These are phyloP conservation scores for Saccharum officinarum DNA, from an alignment of 176 grass and related monocot genomes.

Conservation along the genomic window DNA sequence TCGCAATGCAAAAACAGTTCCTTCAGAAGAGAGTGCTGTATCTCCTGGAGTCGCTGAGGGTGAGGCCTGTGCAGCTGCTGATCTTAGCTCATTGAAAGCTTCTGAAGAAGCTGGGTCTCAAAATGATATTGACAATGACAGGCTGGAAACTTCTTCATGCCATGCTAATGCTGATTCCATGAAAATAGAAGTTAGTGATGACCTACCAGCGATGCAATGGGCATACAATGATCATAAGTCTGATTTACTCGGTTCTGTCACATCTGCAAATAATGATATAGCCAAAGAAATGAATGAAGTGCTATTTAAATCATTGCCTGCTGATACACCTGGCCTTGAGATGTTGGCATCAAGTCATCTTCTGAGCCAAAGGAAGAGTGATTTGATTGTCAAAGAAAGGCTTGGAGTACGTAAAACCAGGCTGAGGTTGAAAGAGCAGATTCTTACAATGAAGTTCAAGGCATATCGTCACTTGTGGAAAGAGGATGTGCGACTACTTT, in stretches of 20 bases:
- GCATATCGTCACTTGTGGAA: constrained; percentile 76
- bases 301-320: constrained; percentile 43
- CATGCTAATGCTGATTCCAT: constrained; percentile 39
- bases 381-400: constrained; percentile 57
- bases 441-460: constrained; percentile 85
- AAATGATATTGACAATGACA: constrained; percentile 24
- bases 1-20: constrained; percentile 31
- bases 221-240: constrained; percentile 7
- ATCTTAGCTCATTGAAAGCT: constrained; percentile 21
- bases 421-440: constrained; percentile 68
- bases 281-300: constrained; percentile 38
- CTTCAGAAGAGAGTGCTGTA: constrained; percentile 44
- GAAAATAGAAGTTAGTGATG: constrained; percentile 15
- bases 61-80: constrained; percentile 13
- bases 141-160: constrained; percentile 22
- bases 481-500: constrained; percentile 75
- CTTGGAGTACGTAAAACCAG: constrained; percentile 43
- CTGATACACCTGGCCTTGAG: constrained; percentile 32
- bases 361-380: constrained; percentile 43
- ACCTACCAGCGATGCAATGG: constrained; percentile 22
- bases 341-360: constrained; percentile 43
- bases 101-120: constrained; percentile 17
- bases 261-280: constrained; percentile 43
- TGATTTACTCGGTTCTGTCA: constrained; percentile 55
- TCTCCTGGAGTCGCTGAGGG: constrained; percentile 15